Percentiles rank a stretch among this genome's conserved stretches.
Evolutionary conservation across 768 basidiomycete genomes (phyloP).

Genomic region (Inosperma sp.): DNA sequence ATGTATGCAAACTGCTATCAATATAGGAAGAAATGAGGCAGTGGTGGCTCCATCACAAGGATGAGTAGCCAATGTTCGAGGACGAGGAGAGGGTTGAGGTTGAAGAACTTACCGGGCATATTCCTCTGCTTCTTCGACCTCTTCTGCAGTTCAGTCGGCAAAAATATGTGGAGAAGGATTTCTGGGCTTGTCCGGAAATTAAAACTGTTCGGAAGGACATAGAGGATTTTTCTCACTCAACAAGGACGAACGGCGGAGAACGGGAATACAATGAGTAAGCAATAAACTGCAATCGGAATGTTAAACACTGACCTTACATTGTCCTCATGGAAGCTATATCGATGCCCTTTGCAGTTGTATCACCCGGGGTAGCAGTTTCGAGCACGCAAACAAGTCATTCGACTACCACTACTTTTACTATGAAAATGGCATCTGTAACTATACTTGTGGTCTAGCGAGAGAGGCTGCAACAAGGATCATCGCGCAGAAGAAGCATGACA

Average conservation of each 20-base stretch:
- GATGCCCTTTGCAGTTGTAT: not conserved
- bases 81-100: not conserved
- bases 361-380: not conserved
- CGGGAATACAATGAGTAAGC: not conserved
- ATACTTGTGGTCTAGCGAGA: constrained; percentile 2
- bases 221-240: not conserved
- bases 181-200: not conserved
- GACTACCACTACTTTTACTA: constrained; percentile 1
- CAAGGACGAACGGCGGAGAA: not conserved
- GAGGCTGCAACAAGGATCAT: not conserved
- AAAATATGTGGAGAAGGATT: not conserved
- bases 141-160: not conserved
- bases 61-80: not conserved
- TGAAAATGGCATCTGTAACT: not conserved
- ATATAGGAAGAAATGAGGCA: constrained; percentile 1
- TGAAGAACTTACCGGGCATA: not conserved
- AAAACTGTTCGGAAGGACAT: not conserved
- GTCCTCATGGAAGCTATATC: constrained; percentile 1
- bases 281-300: not conserved
- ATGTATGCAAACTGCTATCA: not conserved
- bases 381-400: not conserved
- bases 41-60: not conserved
- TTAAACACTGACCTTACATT: not conserved
- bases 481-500: not conserved
- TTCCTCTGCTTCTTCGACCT: constrained; percentile 3